Conservation (phyloP, 257 asterid species). For the Thymus mandschuricus region DNA sequence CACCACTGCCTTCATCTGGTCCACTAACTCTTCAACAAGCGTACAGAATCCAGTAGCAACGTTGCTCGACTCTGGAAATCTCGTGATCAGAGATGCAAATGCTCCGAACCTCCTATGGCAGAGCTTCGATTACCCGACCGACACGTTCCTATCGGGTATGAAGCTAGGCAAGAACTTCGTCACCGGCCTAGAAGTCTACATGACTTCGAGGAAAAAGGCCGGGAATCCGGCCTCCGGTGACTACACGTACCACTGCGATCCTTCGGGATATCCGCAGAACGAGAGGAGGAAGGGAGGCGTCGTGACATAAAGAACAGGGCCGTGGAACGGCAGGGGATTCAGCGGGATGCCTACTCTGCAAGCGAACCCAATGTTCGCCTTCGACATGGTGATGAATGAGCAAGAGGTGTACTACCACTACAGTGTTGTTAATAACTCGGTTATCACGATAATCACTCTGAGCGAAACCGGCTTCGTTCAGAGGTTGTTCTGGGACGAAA, state of each 20-base stretch:
- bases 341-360: no score
- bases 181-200: slow-evolving; percentile 14
- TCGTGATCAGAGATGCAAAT: slow-evolving; percentile 50
- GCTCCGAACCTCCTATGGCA: neutral
- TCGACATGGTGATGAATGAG: no score
- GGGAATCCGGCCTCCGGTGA: slow-evolving; percentile 48
- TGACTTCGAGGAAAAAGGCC: slow-evolving; percentile 41
- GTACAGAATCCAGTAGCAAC: slow-evolving; percentile 36
- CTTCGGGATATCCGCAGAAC: slow-evolving; percentile 37
- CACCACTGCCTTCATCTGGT: slow-evolving; percentile 35
- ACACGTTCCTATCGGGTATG: slow-evolving; percentile 25
- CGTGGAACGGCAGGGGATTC: no score
- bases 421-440: no score
- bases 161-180: slow-evolving; percentile 15
- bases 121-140: slow-evolving; percentile 18
- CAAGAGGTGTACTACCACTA: no score
- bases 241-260: slow-evolving; percentile 22
- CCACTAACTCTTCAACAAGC: slow-evolving; percentile 33
- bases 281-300: no score
- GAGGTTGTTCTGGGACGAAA: no score
- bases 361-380: no score
- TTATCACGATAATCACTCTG: no score
- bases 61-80: slow-evolving; percentile 55
- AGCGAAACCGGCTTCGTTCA: no score
- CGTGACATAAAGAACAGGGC: no score